These are phyloP conservation scores for Amanita exitialis DNA, from an alignment of 768 basidiomycete species.

Conservation along the genomic window DNA sequence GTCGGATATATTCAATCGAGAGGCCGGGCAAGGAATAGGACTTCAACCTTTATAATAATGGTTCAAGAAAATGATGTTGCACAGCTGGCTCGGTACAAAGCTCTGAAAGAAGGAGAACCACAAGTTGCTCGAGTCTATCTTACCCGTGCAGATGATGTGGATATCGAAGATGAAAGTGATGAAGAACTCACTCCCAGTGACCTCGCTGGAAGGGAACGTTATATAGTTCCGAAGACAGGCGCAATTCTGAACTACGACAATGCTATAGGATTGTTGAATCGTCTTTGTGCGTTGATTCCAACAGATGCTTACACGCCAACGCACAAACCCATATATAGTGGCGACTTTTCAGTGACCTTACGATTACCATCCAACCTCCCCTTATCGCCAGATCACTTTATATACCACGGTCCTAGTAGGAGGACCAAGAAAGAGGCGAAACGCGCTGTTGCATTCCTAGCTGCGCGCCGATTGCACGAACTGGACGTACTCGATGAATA, in stretches of 20 bases:
- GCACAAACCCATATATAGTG: conserved; percentile 50
- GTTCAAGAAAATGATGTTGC: conserved; percentile 48
- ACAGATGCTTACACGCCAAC: conserved; percentile 57
- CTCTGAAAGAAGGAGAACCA: conserved; percentile 51
- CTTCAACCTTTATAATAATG: conserved; percentile 78
- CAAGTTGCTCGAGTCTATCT: conserved; percentile 57
- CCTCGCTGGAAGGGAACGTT: conserved; percentile 60
- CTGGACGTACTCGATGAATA: conserved; percentile 79
- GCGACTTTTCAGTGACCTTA: conserved; percentile 49
- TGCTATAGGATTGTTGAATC: conserved; percentile 58
- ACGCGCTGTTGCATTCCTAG: conserved; percentile 73
- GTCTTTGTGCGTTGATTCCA: conserved; percentile 72
- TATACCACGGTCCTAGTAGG: conserved; percentile 48
- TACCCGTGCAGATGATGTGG: conserved; percentile 35
- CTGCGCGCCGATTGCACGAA: conserved; percentile 56
- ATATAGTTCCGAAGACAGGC: conserved; percentile 59
- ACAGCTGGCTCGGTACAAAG: conserved; percentile 48
- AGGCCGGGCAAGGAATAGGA: conserved; percentile 70
- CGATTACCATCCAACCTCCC: conserved; percentile 60
- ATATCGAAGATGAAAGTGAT: conserved; percentile 31
- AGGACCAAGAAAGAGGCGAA: conserved; percentile 74
- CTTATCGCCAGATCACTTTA: conserved; percentile 40
- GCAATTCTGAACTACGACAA: conserved; percentile 76
- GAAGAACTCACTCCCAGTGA: conserved; percentile 38
- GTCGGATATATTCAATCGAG: conserved; percentile 85